A percentile compares a stretch with the other conserved stretches of the same genome.
Conservation (phyloP, 352 stramenopile species). For the Phytophthora sansomeana region DNA sequence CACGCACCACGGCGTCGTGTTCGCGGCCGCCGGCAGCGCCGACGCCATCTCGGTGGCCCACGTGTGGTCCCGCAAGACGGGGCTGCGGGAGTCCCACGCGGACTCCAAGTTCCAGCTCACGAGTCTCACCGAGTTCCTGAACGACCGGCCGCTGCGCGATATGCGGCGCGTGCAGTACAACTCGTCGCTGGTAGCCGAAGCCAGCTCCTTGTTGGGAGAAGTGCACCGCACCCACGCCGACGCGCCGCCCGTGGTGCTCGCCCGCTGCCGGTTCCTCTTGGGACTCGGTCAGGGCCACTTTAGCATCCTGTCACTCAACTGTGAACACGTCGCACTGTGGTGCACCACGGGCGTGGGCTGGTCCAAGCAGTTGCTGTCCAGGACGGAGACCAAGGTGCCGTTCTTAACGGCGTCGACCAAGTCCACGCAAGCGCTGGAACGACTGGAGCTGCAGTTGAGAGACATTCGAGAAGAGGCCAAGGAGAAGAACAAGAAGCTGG, state of each 20-base stretch:
- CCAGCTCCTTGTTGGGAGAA: constrained; percentile 66
- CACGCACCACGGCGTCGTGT: constrained; percentile 82
- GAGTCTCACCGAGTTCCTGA: constrained; percentile 75
- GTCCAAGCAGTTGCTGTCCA: constrained; percentile 78
- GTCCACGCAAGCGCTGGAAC: constrained; percentile 35
- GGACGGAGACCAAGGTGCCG: constrained; percentile 54
- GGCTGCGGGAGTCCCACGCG: constrained; percentile 64
- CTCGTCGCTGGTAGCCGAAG: constrained; percentile 68
- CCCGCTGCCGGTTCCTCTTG: constrained; percentile 71
- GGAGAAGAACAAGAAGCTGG: constrained; percentile 44
- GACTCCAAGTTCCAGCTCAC: constrained; percentile 77
- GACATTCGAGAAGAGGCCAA: constrained; percentile 40
- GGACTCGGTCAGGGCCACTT: constrained; percentile 76
- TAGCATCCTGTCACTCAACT: constrained; percentile 75
- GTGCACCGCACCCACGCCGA: constrained; percentile 68
- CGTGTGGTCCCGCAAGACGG: constrained; percentile 71
- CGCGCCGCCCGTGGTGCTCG: constrained; percentile 73
- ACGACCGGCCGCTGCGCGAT: constrained; percentile 57
- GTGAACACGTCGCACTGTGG: constrained; percentile 80
- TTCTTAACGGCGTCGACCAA: constrained; percentile 51
- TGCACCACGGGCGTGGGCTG: constrained; percentile 79
- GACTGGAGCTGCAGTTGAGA: constrained; percentile 46
- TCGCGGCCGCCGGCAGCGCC: constrained; percentile 39
- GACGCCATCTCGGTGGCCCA: constrained; percentile 73
- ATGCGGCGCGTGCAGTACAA: constrained; percentile 85